Percentiles rank a stretch among this genome's conserved stretches.
Evolutionary conservation across 495 filamentous ascomycete genomes (phyloP).

Genomic region (Daldinia loculata): DNA sequence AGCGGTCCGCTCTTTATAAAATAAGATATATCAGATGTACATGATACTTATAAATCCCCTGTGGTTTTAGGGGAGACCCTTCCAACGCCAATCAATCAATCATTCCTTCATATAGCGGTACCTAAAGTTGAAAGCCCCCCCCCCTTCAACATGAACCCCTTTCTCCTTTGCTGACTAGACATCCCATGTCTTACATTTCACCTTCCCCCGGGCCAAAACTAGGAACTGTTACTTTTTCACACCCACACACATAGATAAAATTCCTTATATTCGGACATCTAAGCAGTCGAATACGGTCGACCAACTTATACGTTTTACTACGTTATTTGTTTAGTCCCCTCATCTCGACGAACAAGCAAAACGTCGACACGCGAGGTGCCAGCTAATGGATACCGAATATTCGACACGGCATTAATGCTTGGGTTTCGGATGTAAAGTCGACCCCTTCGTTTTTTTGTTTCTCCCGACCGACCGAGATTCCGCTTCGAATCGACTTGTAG

Average conservation of each 20-base stretch:
- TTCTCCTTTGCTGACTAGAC: constrained; percentile 38
- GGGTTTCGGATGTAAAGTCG: constrained; percentile 40
- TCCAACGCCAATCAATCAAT: constrained; percentile 42
- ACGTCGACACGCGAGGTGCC: neutral
- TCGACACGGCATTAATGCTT: constrained; percentile 38
- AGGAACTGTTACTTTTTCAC: constrained; percentile 22
- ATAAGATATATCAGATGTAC: constrained; percentile 13
- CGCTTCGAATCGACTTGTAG: constrained; percentile 20
- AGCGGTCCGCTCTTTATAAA: neutral
- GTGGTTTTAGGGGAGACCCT: constrained; percentile 36
- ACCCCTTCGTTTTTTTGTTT: constrained; percentile 33
- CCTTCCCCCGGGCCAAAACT: constrained; percentile 9
- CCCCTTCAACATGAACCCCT: constrained; percentile 14
- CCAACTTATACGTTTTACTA: constrained; percentile 18
- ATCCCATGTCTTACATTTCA: constrained; percentile 35
- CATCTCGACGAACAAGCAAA: neutral
- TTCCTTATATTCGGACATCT: constrained; percentile 11
- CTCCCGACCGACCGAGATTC: constrained; percentile 19
- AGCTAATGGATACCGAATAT: constrained; percentile 12
- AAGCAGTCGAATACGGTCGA: constrained; percentile 7
- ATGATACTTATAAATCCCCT: constrained; percentile 16
- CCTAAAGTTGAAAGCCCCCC: constrained; percentile 3
- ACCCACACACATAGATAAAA: constrained; percentile 12
- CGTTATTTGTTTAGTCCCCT: neutral
- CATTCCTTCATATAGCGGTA: constrained; percentile 12